Conservation (phyloP, 148 eudicot genomes). For the Chenopodium suecicum region DNA sequence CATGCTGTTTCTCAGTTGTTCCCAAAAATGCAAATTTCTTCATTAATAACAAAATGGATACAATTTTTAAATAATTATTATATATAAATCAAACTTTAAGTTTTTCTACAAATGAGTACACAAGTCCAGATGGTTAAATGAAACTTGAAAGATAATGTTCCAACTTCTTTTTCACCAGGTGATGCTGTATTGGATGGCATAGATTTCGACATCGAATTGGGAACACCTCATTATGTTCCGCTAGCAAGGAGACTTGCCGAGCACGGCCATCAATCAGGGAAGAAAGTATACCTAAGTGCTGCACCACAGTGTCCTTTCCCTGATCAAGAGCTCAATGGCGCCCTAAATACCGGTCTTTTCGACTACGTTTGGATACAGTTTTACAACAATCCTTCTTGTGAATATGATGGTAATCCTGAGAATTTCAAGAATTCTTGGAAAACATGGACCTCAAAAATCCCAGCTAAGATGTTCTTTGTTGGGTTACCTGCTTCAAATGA, state of each 20-base stretch:
- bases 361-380: constrained; percentile 40
- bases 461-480: constrained; percentile 24
- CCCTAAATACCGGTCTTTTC: constrained; percentile 25
- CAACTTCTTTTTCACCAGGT: neutral
- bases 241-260: constrained; percentile 16
- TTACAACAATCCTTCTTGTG: constrained; percentile 30
- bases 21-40: no score
- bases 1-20: no score
- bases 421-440: constrained; percentile 20
- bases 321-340: constrained; percentile 16
- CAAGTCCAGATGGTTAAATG: no score
- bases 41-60: no score
- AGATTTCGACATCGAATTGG: constrained; percentile 37
- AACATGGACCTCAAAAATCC: constrained; percentile 23
- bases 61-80: no score
- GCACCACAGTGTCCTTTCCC: constrained; percentile 39
- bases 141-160: no score
- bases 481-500: constrained; percentile 23
- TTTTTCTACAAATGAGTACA: no score
- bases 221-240: constrained; percentile 22
- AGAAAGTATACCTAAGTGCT: constrained; percentile 28
- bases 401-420: neutral
- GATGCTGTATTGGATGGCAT: constrained; percentile 32
- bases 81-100: no score
- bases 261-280: constrained; percentile 19